A percentile compares a stretch with the other conserved stretches of the same genome.
Conservation (phyloP, 1,139 yeast genomes). For the Candida frijolesensis region DNA sequence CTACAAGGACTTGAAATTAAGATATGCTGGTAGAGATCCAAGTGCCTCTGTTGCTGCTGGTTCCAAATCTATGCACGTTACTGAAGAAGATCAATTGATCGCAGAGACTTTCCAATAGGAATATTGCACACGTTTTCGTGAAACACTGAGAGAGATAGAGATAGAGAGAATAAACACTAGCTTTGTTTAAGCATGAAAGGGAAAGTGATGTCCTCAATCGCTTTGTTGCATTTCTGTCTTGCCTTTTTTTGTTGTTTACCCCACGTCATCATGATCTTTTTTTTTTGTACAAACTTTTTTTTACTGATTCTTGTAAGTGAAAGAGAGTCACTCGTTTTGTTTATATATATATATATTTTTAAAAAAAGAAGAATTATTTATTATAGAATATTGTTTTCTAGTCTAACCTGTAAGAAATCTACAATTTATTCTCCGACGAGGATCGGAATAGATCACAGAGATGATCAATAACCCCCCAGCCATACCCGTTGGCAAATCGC, state of each 20-base stretch:
- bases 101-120: conserved; percentile 63
- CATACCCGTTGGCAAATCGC: conserved; percentile 88
- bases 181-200: not conserved
- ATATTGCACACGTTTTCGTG: not conserved
- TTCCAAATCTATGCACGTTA: conserved; percentile 80
- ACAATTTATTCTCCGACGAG: conserved; percentile 8
- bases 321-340: not conserved
- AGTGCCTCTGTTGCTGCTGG: conserved; percentile 99
- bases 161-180: not conserved
- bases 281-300: not conserved
- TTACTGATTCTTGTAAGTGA: not conserved
- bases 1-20: conserved; percentile 57
- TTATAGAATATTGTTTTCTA: conserved; percentile 9
- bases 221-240: not conserved
- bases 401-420: conserved; percentile 4
- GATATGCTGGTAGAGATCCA: conserved; percentile 98
- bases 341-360: not conserved
- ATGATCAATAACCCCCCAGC: conserved; percentile 86
- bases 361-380: conserved; percentile 8
- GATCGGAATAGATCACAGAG: conserved; percentile 19
- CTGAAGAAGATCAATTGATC: conserved; percentile 88
- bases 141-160: not conserved
- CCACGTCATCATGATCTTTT: not conserved
- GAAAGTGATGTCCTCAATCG: not conserved
- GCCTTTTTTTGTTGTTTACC: not conserved